Percentiles rank a stretch among this genome's conserved stretches.
Evolutionary conservation across 1,139 yeast genomes (phyloP).

Genomic region (Casaregolazyma lundiana): DNA sequence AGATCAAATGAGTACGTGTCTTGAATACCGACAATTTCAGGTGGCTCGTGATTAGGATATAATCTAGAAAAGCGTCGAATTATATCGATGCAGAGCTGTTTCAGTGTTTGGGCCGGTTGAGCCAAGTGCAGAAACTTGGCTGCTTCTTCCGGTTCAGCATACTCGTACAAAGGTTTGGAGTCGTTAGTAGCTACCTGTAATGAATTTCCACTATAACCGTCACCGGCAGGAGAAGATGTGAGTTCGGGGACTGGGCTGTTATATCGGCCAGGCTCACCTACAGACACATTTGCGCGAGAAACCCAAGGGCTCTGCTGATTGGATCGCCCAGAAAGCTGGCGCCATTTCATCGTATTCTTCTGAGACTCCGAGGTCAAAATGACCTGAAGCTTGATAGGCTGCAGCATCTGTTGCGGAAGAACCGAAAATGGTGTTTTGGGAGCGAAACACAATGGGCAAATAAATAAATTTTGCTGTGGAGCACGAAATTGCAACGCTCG

Average conservation of each 20-base stretch:
- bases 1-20: constrained; percentile 64
- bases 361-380: constrained; percentile 9
- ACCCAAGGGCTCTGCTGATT: background rate
- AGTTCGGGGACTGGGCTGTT: background rate
- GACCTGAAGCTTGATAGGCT: constrained; percentile 7
- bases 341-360: constrained; percentile 8
- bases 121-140: constrained; percentile 55
- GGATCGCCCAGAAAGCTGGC: constrained; percentile 5
- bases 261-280: background rate
- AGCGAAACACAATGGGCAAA: background rate
- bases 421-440: background rate
- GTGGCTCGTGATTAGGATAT: constrained; percentile 53
- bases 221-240: constrained; percentile 1
- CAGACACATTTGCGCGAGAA: background rate
- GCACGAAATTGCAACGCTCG: too few relatives aligned
- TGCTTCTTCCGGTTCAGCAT: constrained; percentile 3
- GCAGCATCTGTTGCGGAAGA: background rate
- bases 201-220: background rate
- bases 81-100: constrained; percentile 49
- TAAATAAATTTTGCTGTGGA: too few relatives aligned
- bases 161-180: constrained; percentile 2
- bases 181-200: background rate
- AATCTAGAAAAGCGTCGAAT: constrained; percentile 49
- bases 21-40: constrained; percentile 48
- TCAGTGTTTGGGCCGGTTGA: constrained; percentile 41